Evolutionary conservation across 225 moss, liverwort and hornwort species (phyloP).

Genomic region (Pseudoscleropodium purum): DNA sequence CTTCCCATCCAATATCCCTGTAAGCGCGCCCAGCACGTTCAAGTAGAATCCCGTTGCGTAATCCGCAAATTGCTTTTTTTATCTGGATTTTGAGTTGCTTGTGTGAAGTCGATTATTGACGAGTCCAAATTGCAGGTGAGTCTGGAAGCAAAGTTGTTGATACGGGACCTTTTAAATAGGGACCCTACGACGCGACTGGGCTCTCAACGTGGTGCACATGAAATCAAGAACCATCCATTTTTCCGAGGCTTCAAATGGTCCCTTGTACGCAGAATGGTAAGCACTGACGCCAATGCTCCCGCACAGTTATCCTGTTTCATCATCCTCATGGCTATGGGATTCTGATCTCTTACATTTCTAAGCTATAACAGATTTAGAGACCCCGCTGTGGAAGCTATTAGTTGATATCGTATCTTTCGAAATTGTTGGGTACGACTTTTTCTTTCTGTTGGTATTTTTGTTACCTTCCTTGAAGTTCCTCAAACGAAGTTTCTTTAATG

Average conservation of each 20-base stretch:
- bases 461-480: not conserved
- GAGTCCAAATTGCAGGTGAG: conserved; percentile 45
- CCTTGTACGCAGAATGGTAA: conserved; percentile 64
- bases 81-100: not conserved
- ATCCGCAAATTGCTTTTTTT: not conserved
- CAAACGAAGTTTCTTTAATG: not conserved
- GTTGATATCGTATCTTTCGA: not conserved
- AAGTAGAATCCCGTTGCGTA: not conserved
- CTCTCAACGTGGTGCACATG: conserved; percentile 67
- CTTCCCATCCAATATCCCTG: conserved; percentile 63
- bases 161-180: conserved; percentile 59
- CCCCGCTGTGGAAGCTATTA: not conserved
- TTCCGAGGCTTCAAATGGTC: conserved; percentile 78
- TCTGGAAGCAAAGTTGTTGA: conserved; percentile 58
- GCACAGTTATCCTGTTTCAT: not conserved
- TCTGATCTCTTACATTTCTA: not conserved
- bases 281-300: not conserved
- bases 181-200: conserved; percentile 77
- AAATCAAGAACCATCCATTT: conserved; percentile 73
- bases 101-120: not conserved
- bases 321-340: not conserved
- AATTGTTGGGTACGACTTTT: not conserved
- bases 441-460: not conserved
- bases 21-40: conserved; percentile 4
- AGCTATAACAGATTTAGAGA: not conserved